A percentile compares a stretch with the other conserved stretches of the same genome.
Conservation (phyloP, 768 basidiomycete species). For the Strobilomyces confusus region DNA sequence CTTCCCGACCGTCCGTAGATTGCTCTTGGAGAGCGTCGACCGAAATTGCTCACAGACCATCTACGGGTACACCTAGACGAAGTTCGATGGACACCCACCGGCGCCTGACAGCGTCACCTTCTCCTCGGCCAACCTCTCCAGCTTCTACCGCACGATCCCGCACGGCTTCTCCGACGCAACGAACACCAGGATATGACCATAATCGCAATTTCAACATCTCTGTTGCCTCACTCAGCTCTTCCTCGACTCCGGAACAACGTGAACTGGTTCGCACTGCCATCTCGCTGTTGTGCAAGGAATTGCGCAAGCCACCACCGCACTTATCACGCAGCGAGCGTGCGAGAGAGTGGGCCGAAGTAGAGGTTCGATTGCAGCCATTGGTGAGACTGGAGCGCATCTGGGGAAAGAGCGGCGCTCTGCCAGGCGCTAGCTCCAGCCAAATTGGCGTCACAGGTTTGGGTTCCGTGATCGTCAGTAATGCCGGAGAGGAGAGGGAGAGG, state of each 20-base stretch:
- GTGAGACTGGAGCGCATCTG: constrained; percentile 71
- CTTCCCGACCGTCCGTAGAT: constrained; percentile 25
- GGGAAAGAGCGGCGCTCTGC: constrained; percentile 54
- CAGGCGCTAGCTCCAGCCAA: constrained; percentile 43
- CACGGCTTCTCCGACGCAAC: constrained; percentile 45
- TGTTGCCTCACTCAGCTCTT: constrained; percentile 47
- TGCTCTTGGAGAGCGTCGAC: constrained; percentile 35
- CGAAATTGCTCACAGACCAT: constrained; percentile 36
- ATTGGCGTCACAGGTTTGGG: constrained; percentile 27
- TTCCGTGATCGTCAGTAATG: constrained; percentile 39
- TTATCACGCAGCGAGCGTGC: constrained; percentile 47
- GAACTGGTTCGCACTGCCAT: constrained; percentile 66
- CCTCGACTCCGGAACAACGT: constrained; percentile 55
- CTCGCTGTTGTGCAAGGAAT: constrained; percentile 61
- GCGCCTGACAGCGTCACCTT: constrained; percentile 24
- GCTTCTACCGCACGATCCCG: constrained; percentile 42
- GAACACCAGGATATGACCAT: constrained; percentile 40
- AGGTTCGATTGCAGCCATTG: constrained; percentile 56
- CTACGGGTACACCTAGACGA: constrained; percentile 18
- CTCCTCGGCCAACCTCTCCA: constrained; percentile 41
- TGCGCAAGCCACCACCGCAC: constrained; percentile 57
- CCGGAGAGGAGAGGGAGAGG: constrained; percentile 74
- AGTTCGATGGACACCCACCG: constrained; percentile 25
- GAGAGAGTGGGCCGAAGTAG: constrained; percentile 73
- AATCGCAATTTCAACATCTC: constrained; percentile 58